Conservation (phyloP, 208 protist species). For the Wallacemonas sp. region DNA sequence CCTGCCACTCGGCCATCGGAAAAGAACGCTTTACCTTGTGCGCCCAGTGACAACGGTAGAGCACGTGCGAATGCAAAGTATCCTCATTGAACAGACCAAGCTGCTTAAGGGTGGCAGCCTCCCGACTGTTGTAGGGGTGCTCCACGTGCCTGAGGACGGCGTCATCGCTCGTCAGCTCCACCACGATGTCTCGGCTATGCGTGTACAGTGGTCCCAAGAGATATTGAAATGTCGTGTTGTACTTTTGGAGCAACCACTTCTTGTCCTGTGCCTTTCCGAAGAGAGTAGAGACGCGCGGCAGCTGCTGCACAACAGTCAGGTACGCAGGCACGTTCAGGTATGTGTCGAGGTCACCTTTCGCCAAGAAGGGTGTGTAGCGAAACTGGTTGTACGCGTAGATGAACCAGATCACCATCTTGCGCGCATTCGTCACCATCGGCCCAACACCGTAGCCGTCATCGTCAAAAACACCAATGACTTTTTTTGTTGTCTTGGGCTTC, state of each 20-base stretch:
- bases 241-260: not conserved
- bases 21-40: not conserved
- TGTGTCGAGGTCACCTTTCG: not conserved
- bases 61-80: not conserved
- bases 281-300: not conserved
- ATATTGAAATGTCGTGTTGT: not conserved
- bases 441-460: not conserved
- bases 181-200: not conserved
- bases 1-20: not conserved
- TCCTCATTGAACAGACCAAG: not conserved
- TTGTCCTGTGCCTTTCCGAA: not conserved
- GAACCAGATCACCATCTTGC: not conserved
- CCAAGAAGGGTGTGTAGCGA: not conserved
- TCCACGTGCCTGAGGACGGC: not conserved
- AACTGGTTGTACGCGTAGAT: not conserved
- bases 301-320: conserved; percentile 1
- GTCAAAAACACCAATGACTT: not conserved
- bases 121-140: not conserved
- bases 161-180: not conserved
- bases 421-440: not conserved
- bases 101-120: not conserved
- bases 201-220: not conserved
- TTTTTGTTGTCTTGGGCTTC: not conserved
- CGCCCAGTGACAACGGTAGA: not conserved
- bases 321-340: conserved; percentile 9